Conservation (phyloP, 345 rosid genomes). For the Moricandia moricandioides region DNA sequence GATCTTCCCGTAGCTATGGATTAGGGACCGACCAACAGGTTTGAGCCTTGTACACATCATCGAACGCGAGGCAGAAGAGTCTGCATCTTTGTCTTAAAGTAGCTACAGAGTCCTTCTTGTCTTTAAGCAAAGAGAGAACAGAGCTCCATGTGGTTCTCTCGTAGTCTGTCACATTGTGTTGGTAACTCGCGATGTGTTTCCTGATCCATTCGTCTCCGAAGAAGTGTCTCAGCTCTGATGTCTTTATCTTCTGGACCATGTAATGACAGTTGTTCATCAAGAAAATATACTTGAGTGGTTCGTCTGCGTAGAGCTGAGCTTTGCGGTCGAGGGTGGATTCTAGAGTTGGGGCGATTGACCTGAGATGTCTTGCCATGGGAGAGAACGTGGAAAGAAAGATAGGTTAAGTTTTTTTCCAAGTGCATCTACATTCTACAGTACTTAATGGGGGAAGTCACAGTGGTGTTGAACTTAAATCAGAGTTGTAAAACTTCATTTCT, state of each 20-base stretch:
- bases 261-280: slow-evolving; percentile 71
- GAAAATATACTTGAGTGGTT: slow-evolving; percentile 51
- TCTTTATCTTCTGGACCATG: slow-evolving; percentile 70
- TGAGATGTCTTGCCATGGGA: slow-evolving; percentile 56
- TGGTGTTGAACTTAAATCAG: too few species aligned
- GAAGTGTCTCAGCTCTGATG: slow-evolving; percentile 54
- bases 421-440: too few species aligned
- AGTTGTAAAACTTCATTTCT: too few species aligned
- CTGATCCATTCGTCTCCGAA: slow-evolving; percentile 90
- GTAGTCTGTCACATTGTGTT: slow-evolving; percentile 58
- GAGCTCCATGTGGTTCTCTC: slow-evolving; percentile 70
- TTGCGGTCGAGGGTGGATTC: slow-evolving; percentile 52
- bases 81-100: slow-evolving; percentile 55
- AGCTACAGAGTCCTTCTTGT: slow-evolving; percentile 39
- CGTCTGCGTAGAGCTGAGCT: slow-evolving; percentile 55
- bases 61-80: slow-evolving; percentile 55
- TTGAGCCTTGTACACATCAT: slow-evolving; percentile 62
- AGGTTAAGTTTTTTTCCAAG: too few species aligned
- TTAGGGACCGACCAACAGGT: slow-evolving; percentile 62
- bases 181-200: slow-evolving; percentile 57
- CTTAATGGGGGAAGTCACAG: too few species aligned
- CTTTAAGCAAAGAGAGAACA: slow-evolving; percentile 46
- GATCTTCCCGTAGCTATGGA: slow-evolving; percentile 64
- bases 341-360: slow-evolving; percentile 45
- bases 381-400: slow-evolving; percentile 42